A percentile compares a stretch with the other conserved stretches of the same genome.
phyloP scores from a whole-genome alignment of 179 eudicot genomes.

The Silene coronaria region DNA sequence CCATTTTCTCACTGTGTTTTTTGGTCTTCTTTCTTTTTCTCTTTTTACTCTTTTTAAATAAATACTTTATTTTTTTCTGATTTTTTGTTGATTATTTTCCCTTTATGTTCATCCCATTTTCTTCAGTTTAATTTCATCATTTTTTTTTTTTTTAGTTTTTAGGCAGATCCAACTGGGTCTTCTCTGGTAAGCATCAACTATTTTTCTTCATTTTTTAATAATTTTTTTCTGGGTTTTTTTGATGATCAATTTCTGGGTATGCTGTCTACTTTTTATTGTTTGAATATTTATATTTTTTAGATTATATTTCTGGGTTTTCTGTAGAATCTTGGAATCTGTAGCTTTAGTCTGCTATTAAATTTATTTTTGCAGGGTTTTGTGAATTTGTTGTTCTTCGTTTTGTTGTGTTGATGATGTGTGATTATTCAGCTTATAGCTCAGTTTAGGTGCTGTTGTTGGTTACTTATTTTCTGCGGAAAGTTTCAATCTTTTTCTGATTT shows the following conservation, averaged over 20 bases:
- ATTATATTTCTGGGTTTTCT: not conserved
- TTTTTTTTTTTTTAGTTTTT: constrained; percentile 3
- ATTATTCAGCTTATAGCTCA: not conserved
- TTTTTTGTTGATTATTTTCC: not conserved
- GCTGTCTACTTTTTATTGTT: not conserved
- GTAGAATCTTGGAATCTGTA: too few species aligned
- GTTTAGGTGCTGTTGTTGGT: not conserved
- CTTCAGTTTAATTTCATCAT: constrained; percentile 12
- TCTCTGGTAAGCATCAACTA: constrained; percentile 28
- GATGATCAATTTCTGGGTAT: constrained; percentile 14
- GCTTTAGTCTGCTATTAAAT: too few species aligned
- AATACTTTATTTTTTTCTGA: not conserved
- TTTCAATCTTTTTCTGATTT: constrained; percentile 3
- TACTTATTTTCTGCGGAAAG: not conserved
- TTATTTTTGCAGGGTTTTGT: too few species aligned
- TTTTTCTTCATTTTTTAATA: not conserved
- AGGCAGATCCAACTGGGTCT: constrained; percentile 38
- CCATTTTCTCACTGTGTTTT: constrained; percentile 28
- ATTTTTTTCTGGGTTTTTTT: constrained; percentile 15
- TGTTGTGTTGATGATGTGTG: constrained; percentile 1
- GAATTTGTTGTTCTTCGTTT: not conserved
- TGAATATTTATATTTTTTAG: not conserved
- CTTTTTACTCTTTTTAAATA: constrained; percentile 4
- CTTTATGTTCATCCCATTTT: not conserved
- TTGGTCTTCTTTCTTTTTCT: constrained; percentile 19